A percentile compares a stretch with the other conserved stretches of the same genome.
These are phyloP conservation scores for Chenopodium berlandieri DNA, from an alignment of 148 eudicot genomes.

Conservation along the genomic window DNA sequence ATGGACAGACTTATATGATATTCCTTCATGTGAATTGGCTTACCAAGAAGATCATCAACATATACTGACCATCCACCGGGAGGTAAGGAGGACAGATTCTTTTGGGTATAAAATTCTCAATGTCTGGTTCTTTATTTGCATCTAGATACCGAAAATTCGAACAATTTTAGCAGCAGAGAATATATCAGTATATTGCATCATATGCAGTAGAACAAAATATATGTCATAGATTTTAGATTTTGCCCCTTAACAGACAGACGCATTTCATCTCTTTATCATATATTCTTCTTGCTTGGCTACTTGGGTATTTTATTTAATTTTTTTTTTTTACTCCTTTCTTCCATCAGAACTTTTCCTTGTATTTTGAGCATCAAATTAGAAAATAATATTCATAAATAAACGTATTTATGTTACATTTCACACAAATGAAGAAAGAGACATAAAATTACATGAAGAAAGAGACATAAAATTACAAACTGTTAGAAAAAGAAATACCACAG, in stretches of 20 bases:
- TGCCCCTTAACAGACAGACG: background rate
- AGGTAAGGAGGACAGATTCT: background rate
- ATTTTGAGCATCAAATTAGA: too few relatives aligned
- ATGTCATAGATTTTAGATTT: background rate
- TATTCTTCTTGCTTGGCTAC: too few relatives aligned
- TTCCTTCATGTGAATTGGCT: background rate
- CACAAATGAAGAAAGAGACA: too few relatives aligned
- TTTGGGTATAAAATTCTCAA: background rate
- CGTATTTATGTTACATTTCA: too few relatives aligned
- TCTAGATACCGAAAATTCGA: conserved; percentile 14
- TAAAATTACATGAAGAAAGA: too few relatives aligned
- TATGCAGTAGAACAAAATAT: conserved; percentile 5
- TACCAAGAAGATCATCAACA: background rate
- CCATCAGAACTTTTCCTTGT: too few relatives aligned
- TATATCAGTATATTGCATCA: background rate
- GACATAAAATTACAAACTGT: too few relatives aligned
- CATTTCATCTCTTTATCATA: too few relatives aligned
- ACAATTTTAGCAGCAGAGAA: conserved; percentile 7
- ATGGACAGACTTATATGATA: background rate
- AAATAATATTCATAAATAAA: too few relatives aligned
- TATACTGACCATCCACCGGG: background rate
- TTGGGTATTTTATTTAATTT: too few relatives aligned
- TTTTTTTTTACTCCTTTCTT: too few relatives aligned
- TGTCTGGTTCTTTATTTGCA: background rate
- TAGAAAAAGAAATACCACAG: too few relatives aligned